phyloP scores from a whole-genome alignment of 495 filamentous ascomycete genomes.

The Aspergillus panamensis region DNA sequence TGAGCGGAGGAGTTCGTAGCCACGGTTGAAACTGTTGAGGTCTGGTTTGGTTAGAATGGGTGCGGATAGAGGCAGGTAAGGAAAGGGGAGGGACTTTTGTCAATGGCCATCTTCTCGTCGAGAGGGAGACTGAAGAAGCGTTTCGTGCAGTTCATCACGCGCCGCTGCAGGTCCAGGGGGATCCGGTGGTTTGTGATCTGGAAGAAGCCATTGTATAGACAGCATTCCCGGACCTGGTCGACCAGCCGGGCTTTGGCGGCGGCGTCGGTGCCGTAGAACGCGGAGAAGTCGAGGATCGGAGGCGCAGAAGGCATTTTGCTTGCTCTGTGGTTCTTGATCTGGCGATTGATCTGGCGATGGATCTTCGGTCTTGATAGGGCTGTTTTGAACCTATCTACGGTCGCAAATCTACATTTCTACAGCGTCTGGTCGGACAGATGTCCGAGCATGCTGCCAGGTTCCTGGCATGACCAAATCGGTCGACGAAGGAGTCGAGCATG shows the following conservation, averaged over 20 bases:
- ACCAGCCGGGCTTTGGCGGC: conserved; percentile 32
- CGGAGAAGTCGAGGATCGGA: conserved; percentile 37
- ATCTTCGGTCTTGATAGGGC: too few species aligned
- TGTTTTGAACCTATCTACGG: not conserved
- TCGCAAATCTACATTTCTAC: not conserved
- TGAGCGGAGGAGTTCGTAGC: conserved; percentile 49
- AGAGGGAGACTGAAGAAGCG: conserved; percentile 50
- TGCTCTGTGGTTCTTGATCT: too few species aligned
- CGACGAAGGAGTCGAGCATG: not conserved
- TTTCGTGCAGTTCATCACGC: conserved; percentile 37
- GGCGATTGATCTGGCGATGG: too few species aligned
- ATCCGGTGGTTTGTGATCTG: conserved; percentile 48
- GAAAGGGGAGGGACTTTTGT: conserved; percentile 30
- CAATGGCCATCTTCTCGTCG: conserved; percentile 49
- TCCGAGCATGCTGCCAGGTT: conserved; percentile 7
- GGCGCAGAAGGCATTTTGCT: conserved; percentile 26
- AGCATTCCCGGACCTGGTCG: conserved; percentile 30
- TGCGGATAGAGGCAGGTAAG: not conserved
- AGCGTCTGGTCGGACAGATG: conserved; percentile 17
- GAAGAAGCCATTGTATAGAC: conserved; percentile 49
- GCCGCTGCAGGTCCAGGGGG: conserved; percentile 28
- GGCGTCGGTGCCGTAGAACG: conserved; percentile 31
- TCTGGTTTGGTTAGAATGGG: conserved; percentile 20
- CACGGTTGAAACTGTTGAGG: conserved; percentile 40
- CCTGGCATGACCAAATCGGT: not conserved